Evolutionary conservation across 176 grass and related monocot species (phyloP), one percentile per base, ranked within the genome.

Genomic region (Avena atlantica): DNA sequence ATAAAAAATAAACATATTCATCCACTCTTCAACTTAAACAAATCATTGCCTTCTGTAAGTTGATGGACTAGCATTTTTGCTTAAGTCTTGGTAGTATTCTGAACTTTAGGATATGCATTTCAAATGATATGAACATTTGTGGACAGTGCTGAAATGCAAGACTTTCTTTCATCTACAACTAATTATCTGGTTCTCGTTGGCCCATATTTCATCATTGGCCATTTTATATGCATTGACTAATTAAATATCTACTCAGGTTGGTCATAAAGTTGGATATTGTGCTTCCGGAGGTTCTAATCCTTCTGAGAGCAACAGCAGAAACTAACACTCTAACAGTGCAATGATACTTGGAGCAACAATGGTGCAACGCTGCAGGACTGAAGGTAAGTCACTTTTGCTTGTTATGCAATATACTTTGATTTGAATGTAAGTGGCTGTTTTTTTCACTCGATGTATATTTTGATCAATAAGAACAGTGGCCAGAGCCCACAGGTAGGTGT

Each of bases 261-360:
- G 94, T 88, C 90, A 96, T 71, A 93, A 96, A 82, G 92, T 93
- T 77, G 94, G 94, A 78, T 90, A 91, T 68, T 94, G 97, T 87
- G 94, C 92, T 87, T 91, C 94, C 8, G 85, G 97, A 83, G 94
- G 97, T 9, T 94, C 97, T 87, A 94, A 93, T 90, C 93, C 96
- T 81, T 98, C 93, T 83, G 92, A 94, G 92, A 99, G 94, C 61
- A 94, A 96, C 92, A 85, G 92, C 94, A 76, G 89, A 94, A 92
- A 99, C 93, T 88, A 94, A 93, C 58, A 94, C 89, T 85, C 93
- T 88, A 94, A 93, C 58, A 94, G 90, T 85, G 90, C 92, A 65
- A 91, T 96, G 92, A 96, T 99, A 91, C 91, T 91, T 31, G 92
- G 92, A 59, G 94, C 89, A 82, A 94, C 97, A 49, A 94, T 94